Evolutionary conservation across 345 rosid species (phyloP), one percentile per base, ranked within the genome.

Genomic region (Gynandropsis gynandra): DNA sequence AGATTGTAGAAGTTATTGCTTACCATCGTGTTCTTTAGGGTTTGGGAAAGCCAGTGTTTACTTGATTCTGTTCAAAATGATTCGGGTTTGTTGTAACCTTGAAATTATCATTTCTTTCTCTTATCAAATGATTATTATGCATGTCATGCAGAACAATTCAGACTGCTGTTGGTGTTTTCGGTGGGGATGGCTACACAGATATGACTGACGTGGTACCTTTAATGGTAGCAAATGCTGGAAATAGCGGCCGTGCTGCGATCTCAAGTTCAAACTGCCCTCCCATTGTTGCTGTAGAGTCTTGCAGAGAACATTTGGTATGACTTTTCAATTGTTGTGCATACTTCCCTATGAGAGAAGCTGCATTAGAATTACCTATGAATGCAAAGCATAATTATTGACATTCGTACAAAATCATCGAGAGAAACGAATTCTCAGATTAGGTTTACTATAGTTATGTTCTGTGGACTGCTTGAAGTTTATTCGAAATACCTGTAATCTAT

Each of bases 81-180:
- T 13, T 42, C 47, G 18, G 40, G 11, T 21, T 46, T 47, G 7
- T 18, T 40, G n/a, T 50, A 42, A 8, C 7, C 20, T 40, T 33
- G 19, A 29, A 47, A 14, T 41, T 27, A 16, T 4, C 13, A 2
- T 38, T 34, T 18, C 14, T 41, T 24, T 44, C 14, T 16, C 45
- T 8, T 16, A 4, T 39, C 48, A 13, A 14, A 31, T 50, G 52
- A 51, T 10, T 13, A 37, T 10, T 37, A 1, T 37, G 8, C 52
- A 10, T 71, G 70, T 47, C 45, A 55, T 62, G 63, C 69, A 92
- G 96, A 82, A 87, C 96, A 20, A 51, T 92, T 71, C 98, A 92
- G 74, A 92, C 98, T 51, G 96, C 98, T 47, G 93, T 85, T 64
- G 98, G 96, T 67, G 95, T 82, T 35, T 92, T 92, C 33, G 98